phyloP scores from a whole-genome alignment of 306 rosid genomes.

The Pueraria montana region DNA sequence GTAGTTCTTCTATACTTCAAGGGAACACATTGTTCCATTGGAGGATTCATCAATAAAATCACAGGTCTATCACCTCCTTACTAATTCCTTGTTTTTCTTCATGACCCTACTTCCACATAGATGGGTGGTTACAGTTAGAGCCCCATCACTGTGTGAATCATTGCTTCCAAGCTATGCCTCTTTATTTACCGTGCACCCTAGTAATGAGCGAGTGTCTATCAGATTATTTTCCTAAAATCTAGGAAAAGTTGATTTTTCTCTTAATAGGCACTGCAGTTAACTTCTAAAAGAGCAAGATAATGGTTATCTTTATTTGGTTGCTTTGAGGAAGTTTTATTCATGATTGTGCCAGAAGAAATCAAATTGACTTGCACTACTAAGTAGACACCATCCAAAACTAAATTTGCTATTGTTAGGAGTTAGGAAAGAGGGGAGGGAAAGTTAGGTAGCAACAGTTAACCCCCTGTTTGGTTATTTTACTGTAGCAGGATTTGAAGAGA shows the following conservation, averaged over 20 bases:
- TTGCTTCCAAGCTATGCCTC: background rate
- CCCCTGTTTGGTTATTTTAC: no score
- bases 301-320: constrained; percentile 10
- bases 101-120: background rate
- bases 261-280: constrained; percentile 12
- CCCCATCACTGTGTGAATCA: background rate
- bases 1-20: no score
- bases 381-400: background rate
- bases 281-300: background rate
- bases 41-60: no score
- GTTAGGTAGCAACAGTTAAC: background rate
- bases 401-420: background rate
- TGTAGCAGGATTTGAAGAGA: no score
- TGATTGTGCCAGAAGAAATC: background rate
- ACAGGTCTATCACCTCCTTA: no score
- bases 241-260: background rate
- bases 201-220: background rate
- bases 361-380: background rate
- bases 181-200: background rate
- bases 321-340: background rate
- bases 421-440: background rate
- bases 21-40: no score
- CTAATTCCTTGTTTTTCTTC: background rate
- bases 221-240: background rate
- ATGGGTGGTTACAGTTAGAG: constrained; percentile 1